These are phyloP conservation scores for Pinus tabuliformis DNA, from an alignment of 75 land plant genomes.

Conservation along the genomic window DNA sequence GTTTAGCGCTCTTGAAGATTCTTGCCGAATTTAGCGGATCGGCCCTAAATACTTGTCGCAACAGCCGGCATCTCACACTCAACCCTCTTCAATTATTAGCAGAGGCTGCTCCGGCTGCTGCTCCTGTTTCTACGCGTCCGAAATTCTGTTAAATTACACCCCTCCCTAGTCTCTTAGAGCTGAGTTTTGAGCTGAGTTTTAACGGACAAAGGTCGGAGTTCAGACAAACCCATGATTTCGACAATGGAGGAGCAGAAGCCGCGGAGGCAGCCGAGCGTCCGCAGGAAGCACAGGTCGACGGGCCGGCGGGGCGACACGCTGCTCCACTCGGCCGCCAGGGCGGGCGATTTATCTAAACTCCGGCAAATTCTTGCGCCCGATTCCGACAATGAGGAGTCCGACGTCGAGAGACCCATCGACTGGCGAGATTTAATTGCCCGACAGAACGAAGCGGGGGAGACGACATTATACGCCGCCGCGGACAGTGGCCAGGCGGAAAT, in stretches of 20 bases:
- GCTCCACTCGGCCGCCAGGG: constrained; percentile 53
- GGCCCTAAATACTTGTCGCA: too few relatives aligned
- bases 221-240: background rate
- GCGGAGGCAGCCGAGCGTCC: constrained; percentile 34
- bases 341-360: constrained; percentile 31
- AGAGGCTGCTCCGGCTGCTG: too few relatives aligned
- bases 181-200: background rate
- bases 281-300: constrained; percentile 28
- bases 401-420: background rate
- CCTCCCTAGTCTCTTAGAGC: too few relatives aligned
- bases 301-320: constrained; percentile 48
- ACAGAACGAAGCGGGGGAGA: constrained; percentile 58
- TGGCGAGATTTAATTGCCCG: constrained; percentile 23
- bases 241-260: background rate
- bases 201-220: background rate
- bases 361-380: constrained; percentile 23
- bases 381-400: constrained; percentile 6
- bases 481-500: constrained; percentile 48
- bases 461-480: constrained; percentile 48
- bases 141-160: too few relatives aligned
- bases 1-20: too few relatives aligned
- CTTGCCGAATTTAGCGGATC: too few relatives aligned
- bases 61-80: too few relatives aligned
- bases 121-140: too few relatives aligned
- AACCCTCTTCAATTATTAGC: too few relatives aligned